Base-by-base conservation (phyloP, 176 grass and related monocot genomes). In the Phyllostachys edulis region DNA sequence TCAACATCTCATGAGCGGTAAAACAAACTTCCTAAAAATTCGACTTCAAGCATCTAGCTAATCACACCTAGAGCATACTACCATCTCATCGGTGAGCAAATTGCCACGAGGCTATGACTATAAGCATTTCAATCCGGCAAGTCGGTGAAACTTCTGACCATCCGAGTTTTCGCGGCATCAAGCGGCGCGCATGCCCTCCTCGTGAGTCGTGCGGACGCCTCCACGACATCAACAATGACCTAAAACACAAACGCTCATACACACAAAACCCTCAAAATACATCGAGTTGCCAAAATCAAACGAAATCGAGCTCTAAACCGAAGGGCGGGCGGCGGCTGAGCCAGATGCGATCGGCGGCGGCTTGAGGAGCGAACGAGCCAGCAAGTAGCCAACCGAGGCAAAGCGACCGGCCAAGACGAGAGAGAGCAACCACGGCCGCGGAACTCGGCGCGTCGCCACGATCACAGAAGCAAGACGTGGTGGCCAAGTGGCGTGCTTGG, bases 201-300 rank as follows among this genome's bases (percentile, higher is more conserved):
- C 93, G 42, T 99, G n/a, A 96, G 75, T 99, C 96, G 21, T 87
- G 60, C 23, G 17, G 93, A 99, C 64, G 91, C 96, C 87, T 99
- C 93, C 46, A 87, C 74, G 44, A 99, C 96, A 86, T 96, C 96
- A 0, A 91, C 96, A 69, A 99, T 96, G 51, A 95, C 91, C 96
- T 99, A 73, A 50, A 78, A 24, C 72, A 75, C 21, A 13, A 0
- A 1, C 36, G 9, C 60, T 12, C 4, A 23, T 9, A 10, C 6
- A 0, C 46, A 42, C 24, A 77, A 71, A 77, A 21, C 29, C 2
- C 55, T 88, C 75, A 87, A 46, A 90, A 74, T 68, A 41, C 54
- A 37, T 4, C 27, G 9, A 26, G 21, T 76, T 7, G 56, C 10
- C 62, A 3, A 85, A 73, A 66, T 15, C 36, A 18, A 67, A 51